A percentile compares a stretch with the other conserved stretches of the same genome.
Evolutionary conservation across 169 alveolate species (phyloP).

Genomic region (Toxoplasma gondii): DNA sequence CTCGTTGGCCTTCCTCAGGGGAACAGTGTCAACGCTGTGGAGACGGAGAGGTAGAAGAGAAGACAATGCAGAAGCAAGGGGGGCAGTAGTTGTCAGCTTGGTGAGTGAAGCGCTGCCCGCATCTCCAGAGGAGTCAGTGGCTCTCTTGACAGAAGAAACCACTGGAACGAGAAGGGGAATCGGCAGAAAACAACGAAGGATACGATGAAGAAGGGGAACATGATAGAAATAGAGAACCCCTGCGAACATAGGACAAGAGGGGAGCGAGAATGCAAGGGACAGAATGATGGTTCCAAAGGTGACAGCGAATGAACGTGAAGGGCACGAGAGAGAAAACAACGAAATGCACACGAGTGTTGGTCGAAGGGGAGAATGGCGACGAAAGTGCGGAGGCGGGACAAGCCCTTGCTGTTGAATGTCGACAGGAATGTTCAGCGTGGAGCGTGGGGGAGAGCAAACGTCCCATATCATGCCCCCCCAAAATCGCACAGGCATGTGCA

Average conservation of each 20-base stretch:
- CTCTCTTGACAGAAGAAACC: background rate
- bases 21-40: background rate
- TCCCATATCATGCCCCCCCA: too few species aligned
- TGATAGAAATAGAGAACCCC: background rate
- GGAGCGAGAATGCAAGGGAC: too few species aligned
- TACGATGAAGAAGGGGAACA: conserved; percentile 22
- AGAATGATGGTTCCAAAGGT: too few species aligned
- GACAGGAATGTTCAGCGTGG: too few species aligned
- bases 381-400: background rate
- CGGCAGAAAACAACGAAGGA: background rate
- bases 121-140: background rate
- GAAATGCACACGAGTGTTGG: too few species aligned
- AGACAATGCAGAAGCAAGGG: background rate
- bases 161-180: conserved; percentile 1
- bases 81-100: background rate
- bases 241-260: background rate
- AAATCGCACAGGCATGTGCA: too few species aligned
- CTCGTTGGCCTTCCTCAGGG: too few species aligned
- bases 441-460: too few species aligned
- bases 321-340: too few species aligned
- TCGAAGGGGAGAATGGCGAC: background rate
- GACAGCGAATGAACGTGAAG: too few species aligned
- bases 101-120: too few species aligned
- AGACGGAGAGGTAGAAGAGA: background rate
- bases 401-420: background rate